Evolutionary conservation across 768 basidiomycete genomes (phyloP).

Genomic region (Podaxis sp.): DNA sequence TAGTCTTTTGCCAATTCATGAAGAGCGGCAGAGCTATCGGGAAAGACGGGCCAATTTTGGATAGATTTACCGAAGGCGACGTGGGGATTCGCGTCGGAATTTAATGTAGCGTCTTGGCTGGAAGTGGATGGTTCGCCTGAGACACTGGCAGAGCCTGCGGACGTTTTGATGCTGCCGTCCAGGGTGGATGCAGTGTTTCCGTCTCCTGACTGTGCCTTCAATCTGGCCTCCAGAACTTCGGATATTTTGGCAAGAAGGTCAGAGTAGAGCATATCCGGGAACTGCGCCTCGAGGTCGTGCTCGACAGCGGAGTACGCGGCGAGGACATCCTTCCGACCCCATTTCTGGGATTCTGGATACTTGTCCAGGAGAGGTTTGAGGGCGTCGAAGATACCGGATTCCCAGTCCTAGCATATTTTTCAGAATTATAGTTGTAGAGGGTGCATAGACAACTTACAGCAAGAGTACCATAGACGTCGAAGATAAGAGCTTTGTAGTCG

Average conservation of each 20-base stretch:
- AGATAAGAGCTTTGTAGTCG: slow-evolving; percentile 52
- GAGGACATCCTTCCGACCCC: slow-evolving; percentile 50
- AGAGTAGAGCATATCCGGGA: slow-evolving; percentile 56
- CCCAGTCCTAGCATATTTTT: slow-evolving; percentile 54
- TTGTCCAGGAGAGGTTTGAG: slow-evolving; percentile 48
- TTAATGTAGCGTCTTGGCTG: slow-evolving; percentile 6
- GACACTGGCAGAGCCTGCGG: slow-evolving; percentile 8
- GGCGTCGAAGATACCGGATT: slow-evolving; percentile 54
- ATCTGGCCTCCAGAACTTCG: slow-evolving; percentile 30
- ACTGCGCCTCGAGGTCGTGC: slow-evolving; percentile 49
- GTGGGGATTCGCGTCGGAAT: slow-evolving; percentile 25
- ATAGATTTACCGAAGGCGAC: slow-evolving; percentile 58
- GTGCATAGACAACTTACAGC: slow-evolving; percentile 30
- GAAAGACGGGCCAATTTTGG: slow-evolving; percentile 58
- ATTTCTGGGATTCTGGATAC: slow-evolving; percentile 33
- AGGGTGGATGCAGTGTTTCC: slow-evolving; percentile 14
- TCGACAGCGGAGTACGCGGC: slow-evolving; percentile 50
- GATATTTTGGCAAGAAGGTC: slow-evolving; percentile 53
- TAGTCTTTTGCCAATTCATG: slow-evolving; percentile 54
- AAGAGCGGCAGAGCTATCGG: slow-evolving; percentile 61
- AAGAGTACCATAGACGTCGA: slow-evolving; percentile 78
- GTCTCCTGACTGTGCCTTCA: slow-evolving; percentile 26
- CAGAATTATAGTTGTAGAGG: neutral
- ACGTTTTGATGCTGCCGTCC: slow-evolving; percentile 14
- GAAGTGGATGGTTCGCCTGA: slow-evolving; percentile 16